A percentile compares a stretch with the other conserved stretches of the same genome.
These are phyloP conservation scores for Teratosphaeria nubilosa DNA, from an alignment of 2,329 filamentous ascomycete genomes.

Conservation along the genomic window DNA sequence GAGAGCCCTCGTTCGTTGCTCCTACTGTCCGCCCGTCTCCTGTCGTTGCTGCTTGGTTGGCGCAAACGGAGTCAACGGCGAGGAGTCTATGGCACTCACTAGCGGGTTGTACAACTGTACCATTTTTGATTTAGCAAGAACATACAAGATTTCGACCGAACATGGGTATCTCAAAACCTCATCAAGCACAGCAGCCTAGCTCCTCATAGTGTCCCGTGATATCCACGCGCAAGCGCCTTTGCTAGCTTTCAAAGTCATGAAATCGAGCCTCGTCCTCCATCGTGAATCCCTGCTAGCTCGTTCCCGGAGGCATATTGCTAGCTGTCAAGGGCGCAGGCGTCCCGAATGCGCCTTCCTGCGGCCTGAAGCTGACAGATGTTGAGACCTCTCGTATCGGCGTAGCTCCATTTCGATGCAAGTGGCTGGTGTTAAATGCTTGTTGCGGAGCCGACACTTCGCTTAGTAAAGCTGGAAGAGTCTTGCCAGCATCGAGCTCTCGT, in stretches of 20 bases:
- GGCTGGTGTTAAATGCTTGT: constrained; percentile 18
- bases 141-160: neutral
- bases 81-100: neutral
- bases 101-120: neutral
- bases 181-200: neutral
- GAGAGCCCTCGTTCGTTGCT: no score
- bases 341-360: constrained; percentile 16
- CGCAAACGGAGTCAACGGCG: neutral
- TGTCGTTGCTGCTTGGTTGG: no score
- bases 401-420: constrained; percentile 10
- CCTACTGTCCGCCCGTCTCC: no score
- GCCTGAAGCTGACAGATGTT: constrained; percentile 15
- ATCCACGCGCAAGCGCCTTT: neutral
- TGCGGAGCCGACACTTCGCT: constrained; percentile 14
- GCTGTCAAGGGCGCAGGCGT: constrained; percentile 12
- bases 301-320: neutral
- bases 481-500: constrained; percentile 4
- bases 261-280: no score
- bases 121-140: neutral
- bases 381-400: constrained; percentile 9
- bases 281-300: neutral
- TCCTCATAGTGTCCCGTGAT: neutral
- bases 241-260: neutral
- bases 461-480: constrained; percentile 7
- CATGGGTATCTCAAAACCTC: neutral